These are phyloP conservation scores for Nannizziopsis arthrosporioides DNA, from an alignment of 2,329 filamentous ascomycete species.

Conservation along the genomic window DNA sequence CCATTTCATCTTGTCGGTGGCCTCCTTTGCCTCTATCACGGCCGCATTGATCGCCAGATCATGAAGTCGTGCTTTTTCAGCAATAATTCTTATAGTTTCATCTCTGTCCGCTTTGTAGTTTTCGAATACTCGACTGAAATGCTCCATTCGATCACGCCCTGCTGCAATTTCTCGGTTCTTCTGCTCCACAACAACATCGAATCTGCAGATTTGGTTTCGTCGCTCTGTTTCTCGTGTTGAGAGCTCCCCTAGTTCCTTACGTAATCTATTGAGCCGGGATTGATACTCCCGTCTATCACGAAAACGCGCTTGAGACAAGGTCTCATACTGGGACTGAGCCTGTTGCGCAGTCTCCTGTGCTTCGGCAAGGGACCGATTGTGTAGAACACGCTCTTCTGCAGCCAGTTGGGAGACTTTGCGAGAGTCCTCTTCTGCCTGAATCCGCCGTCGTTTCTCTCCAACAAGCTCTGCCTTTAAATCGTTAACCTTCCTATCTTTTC, in stretches of 20 bases:
- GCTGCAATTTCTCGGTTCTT: constrained; percentile 35
- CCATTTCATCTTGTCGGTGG: constrained; percentile 39
- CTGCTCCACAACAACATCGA: constrained; percentile 37
- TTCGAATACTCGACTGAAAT: constrained; percentile 30
- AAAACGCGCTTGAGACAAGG: constrained; percentile 30
- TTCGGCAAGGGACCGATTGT: constrained; percentile 30
- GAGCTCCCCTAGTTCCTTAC: constrained; percentile 26
- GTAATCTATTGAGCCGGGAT: constrained; percentile 29
- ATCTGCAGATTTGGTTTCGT: constrained; percentile 27
- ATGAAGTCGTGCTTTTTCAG: constrained; percentile 23
- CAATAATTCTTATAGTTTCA: constrained; percentile 26
- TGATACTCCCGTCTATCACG: constrained; percentile 33
- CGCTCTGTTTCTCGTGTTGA: constrained; percentile 28
- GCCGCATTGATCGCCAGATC: constrained; percentile 27
- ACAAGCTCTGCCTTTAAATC: constrained; percentile 34
- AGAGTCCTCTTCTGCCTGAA: constrained; percentile 32
- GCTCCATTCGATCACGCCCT: constrained; percentile 31
- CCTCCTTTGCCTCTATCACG: constrained; percentile 32
- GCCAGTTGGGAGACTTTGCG: constrained; percentile 28
- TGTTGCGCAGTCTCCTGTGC: constrained; percentile 31
- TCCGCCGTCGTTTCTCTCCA: constrained; percentile 32
- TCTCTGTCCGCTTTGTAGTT: constrained; percentile 35
- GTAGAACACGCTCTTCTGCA: constrained; percentile 30
- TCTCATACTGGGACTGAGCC: constrained; percentile 34
- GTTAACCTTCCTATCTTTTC: constrained; percentile 39